Evolutionary conservation across 139 green algal species (phyloP).

Genomic region (Ettlia oleoabundans): DNA sequence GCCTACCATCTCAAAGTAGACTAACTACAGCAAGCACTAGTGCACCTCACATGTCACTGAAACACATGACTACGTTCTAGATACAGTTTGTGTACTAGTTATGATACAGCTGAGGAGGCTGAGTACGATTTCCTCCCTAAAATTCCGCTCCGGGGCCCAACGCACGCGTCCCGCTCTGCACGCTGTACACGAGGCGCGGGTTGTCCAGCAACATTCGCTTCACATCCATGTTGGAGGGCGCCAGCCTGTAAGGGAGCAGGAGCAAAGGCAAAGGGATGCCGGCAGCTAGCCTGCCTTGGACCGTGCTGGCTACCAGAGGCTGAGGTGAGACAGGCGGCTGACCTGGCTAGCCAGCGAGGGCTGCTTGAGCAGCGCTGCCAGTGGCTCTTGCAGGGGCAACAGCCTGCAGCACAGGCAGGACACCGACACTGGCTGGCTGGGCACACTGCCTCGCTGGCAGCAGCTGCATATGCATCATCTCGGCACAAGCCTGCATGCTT

Average conservation of each 20-base stretch:
- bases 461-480: too few species aligned
- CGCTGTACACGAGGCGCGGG: neutral
- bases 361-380: neutral
- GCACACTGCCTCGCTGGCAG: too few species aligned
- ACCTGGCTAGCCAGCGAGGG: slow-evolving; percentile 11
- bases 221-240: neutral
- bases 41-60: too few species aligned
- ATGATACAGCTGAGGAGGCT: too few species aligned
- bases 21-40: too few species aligned
- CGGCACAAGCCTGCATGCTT: too few species aligned
- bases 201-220: neutral
- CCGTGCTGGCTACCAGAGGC: slow-evolving; percentile 33
- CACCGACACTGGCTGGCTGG: too few species aligned
- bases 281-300: too few species aligned
- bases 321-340: slow-evolving; percentile 8
- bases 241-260: neutral
- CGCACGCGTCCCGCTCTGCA: neutral
- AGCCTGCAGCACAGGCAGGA: slow-evolving; percentile 11
- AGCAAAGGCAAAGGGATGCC: too few species aligned
- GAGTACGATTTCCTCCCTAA: too few species aligned
- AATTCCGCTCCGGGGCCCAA: neutral
- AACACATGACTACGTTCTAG: neutral
- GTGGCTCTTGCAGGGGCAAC: neutral
- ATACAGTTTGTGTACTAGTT: too few species aligned
- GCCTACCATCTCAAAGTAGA: too few species aligned